Conservation (phyloP, 2,329 filamentous ascomycete genomes). For the Penicillium sp. region DNA sequence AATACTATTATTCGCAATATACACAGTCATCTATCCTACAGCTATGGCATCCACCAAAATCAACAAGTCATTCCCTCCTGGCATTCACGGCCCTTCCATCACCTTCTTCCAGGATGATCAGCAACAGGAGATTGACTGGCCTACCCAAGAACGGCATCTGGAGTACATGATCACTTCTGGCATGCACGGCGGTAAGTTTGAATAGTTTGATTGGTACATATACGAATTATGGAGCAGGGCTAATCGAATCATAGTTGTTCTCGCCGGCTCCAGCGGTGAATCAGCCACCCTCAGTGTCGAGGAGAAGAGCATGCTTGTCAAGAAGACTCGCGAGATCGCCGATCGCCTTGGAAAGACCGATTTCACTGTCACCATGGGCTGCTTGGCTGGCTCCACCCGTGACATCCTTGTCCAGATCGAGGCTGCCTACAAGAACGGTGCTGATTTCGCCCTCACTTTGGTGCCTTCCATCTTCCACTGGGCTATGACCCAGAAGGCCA, state of each 20-base stretch:
- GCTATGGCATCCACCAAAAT: not conserved
- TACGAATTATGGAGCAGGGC: constrained; percentile 40
- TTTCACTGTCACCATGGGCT: constrained; percentile 36
- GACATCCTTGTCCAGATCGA: constrained; percentile 57
- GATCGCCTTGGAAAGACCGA: constrained; percentile 31
- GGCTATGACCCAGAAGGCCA: constrained; percentile 60
- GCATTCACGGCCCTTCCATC: constrained; percentile 57
- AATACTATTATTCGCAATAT: not conserved
- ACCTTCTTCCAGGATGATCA: constrained; percentile 54
- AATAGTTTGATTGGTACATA: not conserved
- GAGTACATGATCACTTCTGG: constrained; percentile 48
- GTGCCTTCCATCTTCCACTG: constrained; percentile 70
- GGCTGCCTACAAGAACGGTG: constrained; percentile 64
- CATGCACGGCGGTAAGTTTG: not conserved
- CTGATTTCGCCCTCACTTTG: constrained; percentile 70
- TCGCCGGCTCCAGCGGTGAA: constrained; percentile 49
- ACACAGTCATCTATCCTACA: not conserved
- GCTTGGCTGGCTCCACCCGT: constrained; percentile 40
- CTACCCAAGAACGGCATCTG: constrained; percentile 53
- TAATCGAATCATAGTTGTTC: constrained; percentile 45
- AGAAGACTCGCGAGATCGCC: constrained; percentile 31
- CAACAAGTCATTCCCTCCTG: constrained; percentile 23
- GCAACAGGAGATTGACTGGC: constrained; percentile 57
- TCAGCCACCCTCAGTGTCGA: constrained; percentile 40
- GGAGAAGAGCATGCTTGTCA: constrained; percentile 44